phyloP scores from a whole-genome alignment of 768 basidiomycete genomes.

The Ramaria rubella region DNA sequence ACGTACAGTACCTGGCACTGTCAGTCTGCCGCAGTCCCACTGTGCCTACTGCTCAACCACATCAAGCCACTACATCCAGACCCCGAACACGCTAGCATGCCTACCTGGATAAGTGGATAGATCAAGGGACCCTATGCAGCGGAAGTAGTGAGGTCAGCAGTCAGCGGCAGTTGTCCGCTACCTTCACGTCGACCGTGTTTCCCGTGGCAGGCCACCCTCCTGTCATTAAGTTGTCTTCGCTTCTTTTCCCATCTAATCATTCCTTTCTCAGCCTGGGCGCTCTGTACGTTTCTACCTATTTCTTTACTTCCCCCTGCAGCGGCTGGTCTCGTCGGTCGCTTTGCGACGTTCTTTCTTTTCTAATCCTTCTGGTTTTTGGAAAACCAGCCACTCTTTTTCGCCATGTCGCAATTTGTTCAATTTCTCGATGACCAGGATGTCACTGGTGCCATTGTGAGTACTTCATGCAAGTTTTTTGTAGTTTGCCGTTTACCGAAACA shows the following conservation, averaged over 20 bases:
- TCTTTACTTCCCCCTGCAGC: neutral
- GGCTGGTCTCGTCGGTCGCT: neutral
- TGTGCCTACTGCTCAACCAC: too few relatives aligned
- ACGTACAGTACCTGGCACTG: too few relatives aligned
- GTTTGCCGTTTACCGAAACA: constrained; percentile 4
- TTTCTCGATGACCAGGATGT: constrained; percentile 24
- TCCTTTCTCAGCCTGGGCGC: neutral
- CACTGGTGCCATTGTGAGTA: constrained; percentile 28
- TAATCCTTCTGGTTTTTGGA: constrained; percentile 6
- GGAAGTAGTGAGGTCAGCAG: too few relatives aligned
- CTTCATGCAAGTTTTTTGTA: constrained; percentile 33
- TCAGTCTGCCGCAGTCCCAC: too few relatives aligned
- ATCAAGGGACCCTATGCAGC: too few relatives aligned
- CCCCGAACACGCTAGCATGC: too few relatives aligned
- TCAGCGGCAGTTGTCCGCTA: neutral
- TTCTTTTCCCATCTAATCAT: neutral
- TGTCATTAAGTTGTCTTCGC: neutral
- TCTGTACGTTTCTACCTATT: neutral
- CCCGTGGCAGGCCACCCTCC: neutral
- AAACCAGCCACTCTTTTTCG: constrained; percentile 13
- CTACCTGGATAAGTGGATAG: too few relatives aligned
- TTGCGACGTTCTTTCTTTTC: neutral
- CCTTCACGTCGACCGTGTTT: neutral
- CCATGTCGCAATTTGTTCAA: constrained; percentile 9
- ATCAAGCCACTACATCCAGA: too few relatives aligned